phyloP scores from a whole-genome alignment of 2,329 filamentous ascomycete species.

The Neopestalotiopsis sp. region DNA sequence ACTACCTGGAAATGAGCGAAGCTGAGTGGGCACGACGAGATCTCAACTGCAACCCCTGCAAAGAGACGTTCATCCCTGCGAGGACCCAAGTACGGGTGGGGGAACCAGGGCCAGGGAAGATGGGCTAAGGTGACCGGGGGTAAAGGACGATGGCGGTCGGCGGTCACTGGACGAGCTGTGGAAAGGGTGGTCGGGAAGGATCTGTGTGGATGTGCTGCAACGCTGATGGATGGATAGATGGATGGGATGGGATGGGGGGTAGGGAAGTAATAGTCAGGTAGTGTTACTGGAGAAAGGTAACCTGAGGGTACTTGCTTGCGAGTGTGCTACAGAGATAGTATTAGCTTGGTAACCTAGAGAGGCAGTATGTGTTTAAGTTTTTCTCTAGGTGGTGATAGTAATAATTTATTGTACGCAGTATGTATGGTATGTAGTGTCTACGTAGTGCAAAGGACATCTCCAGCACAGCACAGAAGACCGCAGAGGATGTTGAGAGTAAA shows the following conservation, averaged over 20 bases:
- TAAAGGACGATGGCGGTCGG: slow-evolving; percentile 1
- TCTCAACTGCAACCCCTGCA: slow-evolving; percentile 14
- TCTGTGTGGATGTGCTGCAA: neutral
- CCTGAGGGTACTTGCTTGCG: no score
- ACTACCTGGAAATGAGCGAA: slow-evolving; percentile 18
- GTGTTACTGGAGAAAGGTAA: no score
- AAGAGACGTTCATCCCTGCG: slow-evolving; percentile 13
- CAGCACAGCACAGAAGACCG: neutral
- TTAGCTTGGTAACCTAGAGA: no score
- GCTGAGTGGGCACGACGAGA: slow-evolving; percentile 16
- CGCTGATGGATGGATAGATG: neutral
- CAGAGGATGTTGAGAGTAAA: neutral
- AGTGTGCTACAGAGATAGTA: no score
- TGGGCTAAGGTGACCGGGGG: slow-evolving; percentile 13
- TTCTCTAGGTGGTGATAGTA: no score
- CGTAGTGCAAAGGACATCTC: no score
- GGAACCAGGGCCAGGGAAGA: slow-evolving; percentile 18
- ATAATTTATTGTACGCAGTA: no score
- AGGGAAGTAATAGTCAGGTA: neutral
- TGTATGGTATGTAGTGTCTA: no score
- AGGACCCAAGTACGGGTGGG: slow-evolving; percentile 20
- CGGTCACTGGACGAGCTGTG: slow-evolving; percentile 7
- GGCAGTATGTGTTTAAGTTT: no score
- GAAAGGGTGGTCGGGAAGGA: slow-evolving; percentile 12
- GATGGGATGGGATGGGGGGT: neutral